phyloP scores from a whole-genome alignment of 78 protist species.

The Monocercomonoides exilis region DNA sequence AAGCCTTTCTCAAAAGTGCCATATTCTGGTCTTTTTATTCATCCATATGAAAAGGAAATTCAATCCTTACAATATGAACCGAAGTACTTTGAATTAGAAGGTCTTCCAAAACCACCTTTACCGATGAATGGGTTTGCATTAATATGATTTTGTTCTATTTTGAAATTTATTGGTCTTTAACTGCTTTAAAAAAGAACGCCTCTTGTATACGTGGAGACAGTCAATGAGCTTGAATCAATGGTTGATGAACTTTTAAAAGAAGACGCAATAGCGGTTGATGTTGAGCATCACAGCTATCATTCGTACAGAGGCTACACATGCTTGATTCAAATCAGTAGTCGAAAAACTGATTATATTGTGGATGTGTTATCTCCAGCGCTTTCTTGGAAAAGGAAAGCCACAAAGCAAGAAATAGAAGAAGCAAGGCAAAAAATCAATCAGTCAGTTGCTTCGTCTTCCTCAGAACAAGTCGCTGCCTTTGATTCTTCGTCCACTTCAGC shows the following conservation, averaged over 20 bases:
- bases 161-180: too few species aligned
- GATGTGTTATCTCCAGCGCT: constrained; percentile 65
- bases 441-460: constrained; percentile 13
- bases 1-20: background rate
- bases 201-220: background rate
- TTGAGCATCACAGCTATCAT: constrained; percentile 74
- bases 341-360: constrained; percentile 72
- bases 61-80: background rate
- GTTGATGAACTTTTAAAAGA: background rate
- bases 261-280: constrained; percentile 76
- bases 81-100: too few species aligned
- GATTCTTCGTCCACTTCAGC: background rate
- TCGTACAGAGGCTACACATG: constrained; percentile 84
- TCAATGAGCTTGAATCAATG: constrained; percentile 37
- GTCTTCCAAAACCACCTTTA: too few species aligned
- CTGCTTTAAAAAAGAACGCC: background rate
- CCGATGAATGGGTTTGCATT: background rate
- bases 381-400: too few species aligned
- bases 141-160: background rate
- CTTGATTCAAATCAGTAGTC: constrained; percentile 86
- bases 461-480: background rate
- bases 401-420: too few species aligned
- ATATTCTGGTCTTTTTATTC: background rate
- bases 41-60: background rate
- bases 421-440: background rate